These are phyloP conservation scores for Rauvolfia tetraphylla DNA, from an alignment of 257 asterid genomes.

Conservation along the genomic window DNA sequence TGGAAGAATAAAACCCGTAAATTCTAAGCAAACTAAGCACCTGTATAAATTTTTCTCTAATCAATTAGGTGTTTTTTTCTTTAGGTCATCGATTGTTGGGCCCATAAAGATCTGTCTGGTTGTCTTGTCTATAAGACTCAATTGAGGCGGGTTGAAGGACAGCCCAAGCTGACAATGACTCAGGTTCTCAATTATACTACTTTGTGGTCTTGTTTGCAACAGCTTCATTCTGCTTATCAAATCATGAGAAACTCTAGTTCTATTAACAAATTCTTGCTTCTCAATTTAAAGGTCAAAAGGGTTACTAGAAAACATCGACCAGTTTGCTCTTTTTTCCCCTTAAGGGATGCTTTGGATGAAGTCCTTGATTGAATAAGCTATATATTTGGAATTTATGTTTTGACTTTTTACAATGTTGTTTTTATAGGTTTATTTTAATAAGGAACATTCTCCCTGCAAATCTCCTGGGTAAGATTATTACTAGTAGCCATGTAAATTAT, in stretches of 20 bases:
- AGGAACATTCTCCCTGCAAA: background rate
- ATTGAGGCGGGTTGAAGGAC: slow-evolving; percentile 9
- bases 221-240: background rate
- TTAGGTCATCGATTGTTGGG: slow-evolving; percentile 10
- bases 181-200: slow-evolving; percentile 1
- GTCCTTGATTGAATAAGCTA: background rate
- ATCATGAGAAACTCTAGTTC: background rate
- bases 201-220: background rate
- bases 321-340: background rate
- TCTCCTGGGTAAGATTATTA: slow-evolving; percentile 15
- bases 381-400: background rate
- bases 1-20: background rate
- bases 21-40: background rate
- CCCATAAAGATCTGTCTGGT: slow-evolving; percentile 8
- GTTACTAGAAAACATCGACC: background rate
- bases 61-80: background rate
- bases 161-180: slow-evolving; percentile 9
- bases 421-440: slow-evolving; percentile 6
- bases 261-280: background rate
- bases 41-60: background rate
- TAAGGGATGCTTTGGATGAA: background rate
- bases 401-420: background rate
- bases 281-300: too few relatives aligned
- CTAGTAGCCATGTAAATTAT: background rate
- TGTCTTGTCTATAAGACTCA: slow-evolving; percentile 2